phyloP scores from a whole-genome alignment of 2,329 filamentous ascomycete genomes.

The Boeremia lycopersici region DNA sequence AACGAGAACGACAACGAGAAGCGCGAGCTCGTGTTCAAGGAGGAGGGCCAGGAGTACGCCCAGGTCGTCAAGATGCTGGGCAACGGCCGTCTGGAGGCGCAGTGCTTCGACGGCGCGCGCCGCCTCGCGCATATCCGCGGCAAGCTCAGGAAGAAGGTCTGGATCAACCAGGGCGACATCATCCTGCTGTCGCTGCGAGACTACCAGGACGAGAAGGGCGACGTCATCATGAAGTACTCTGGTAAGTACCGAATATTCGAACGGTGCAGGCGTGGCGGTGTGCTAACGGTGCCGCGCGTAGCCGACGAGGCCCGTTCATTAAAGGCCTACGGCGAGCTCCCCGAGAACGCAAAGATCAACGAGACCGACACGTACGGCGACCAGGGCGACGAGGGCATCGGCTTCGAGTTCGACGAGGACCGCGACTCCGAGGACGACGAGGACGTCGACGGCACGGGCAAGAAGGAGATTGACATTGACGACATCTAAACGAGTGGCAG shows the following conservation, averaged over 20 bases:
- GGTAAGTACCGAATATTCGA: constrained; percentile 20
- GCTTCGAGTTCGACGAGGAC: constrained; percentile 99
- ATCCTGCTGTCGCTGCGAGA: constrained; percentile 73
- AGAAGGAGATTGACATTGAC: constrained; percentile 91
- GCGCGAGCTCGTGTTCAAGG: constrained; percentile 98
- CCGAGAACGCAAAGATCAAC: constrained; percentile 99
- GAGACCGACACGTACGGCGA: constrained; percentile 94
- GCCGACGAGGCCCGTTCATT: constrained; percentile 89
- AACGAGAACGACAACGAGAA: constrained; percentile 97
- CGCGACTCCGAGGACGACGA: constrained; percentile 59
- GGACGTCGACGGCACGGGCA: constrained; percentile 64
- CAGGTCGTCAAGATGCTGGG: constrained; percentile 95
- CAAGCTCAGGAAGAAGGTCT: constrained; percentile 95
- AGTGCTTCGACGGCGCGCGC: constrained; percentile 94
- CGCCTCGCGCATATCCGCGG: constrained; percentile 85
- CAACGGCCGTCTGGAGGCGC: constrained; percentile 89
- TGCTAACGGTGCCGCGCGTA: constrained; percentile 68
- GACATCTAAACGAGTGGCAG: constrained; percentile 70
- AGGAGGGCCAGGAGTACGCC: constrained; percentile 92
- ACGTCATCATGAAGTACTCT: constrained; percentile 90
- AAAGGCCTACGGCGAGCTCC: constrained; percentile 96
- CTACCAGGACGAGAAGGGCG: constrained; percentile 93
- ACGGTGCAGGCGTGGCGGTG: neutral
- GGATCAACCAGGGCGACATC: constrained; percentile 95
- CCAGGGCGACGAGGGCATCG: constrained; percentile 89